Evolutionary conservation across 208 protist species (phyloP).

Genomic region (Leishmania major): DNA sequence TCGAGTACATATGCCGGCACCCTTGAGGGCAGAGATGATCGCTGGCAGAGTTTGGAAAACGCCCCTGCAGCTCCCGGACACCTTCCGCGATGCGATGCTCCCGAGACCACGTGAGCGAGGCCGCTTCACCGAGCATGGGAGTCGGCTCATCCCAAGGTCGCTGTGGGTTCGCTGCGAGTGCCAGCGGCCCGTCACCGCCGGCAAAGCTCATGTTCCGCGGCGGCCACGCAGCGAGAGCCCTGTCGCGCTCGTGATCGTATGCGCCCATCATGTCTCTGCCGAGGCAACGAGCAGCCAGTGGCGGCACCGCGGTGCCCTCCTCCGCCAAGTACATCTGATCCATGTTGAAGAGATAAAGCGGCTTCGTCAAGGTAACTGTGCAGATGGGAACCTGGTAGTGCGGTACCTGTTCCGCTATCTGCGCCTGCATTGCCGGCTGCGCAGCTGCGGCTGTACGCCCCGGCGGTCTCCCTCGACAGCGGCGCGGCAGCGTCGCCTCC

Average conservation of each 20-base stretch:
- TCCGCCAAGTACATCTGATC: conserved; percentile 44
- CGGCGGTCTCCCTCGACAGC: not conserved
- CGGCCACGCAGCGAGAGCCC: not conserved
- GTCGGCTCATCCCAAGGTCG: not conserved
- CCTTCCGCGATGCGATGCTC: not conserved
- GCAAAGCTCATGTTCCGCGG: not conserved
- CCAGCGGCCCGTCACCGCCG: not conserved
- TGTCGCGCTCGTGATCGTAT: not conserved
- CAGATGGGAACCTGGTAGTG: conserved; percentile 51
- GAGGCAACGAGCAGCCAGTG: not conserved
- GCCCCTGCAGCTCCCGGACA: not conserved
- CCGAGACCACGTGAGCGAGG: not conserved
- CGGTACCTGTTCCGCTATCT: not conserved
- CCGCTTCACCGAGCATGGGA: not conserved
- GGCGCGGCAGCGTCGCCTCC: not conserved
- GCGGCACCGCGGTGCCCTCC: not conserved
- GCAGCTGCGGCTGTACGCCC: not conserved
- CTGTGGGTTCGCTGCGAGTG: not conserved
- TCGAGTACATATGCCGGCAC: conserved; percentile 13
- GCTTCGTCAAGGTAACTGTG: conserved; percentile 19
- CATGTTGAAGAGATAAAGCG: conserved; percentile 48
- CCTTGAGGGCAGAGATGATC: not conserved
- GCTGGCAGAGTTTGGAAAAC: conserved; percentile 1
- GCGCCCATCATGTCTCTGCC: not conserved
- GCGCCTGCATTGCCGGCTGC: not conserved